Evolutionary conservation across 1,139 yeast genomes (phyloP).

Genomic region (Protomyces gravidus): DNA sequence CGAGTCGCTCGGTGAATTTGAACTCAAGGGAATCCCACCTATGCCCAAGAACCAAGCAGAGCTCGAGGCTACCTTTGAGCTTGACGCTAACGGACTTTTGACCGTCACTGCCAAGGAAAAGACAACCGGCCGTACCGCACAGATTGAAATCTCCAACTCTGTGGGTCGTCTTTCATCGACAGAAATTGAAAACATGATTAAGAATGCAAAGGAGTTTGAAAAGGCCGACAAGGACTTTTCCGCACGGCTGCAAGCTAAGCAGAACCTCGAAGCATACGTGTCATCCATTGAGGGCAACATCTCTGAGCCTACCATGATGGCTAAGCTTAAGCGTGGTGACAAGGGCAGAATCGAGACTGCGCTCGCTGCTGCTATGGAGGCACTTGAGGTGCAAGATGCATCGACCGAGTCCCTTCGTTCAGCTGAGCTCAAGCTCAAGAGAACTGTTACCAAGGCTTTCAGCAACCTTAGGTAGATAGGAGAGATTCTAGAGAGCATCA

Average conservation of each 20-base stretch:
- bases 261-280: conserved; percentile 98
- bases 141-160: conserved; percentile 99
- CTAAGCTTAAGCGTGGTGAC: conserved; percentile 96
- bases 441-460: conserved; percentile 99
- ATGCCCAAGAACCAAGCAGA: conserved; percentile 99
- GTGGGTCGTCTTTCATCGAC: conserved; percentile 97
- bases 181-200: conserved; percentile 97
- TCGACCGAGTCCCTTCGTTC: conserved; percentile 96
- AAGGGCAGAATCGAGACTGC: conserved; percentile 98
- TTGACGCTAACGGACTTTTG: conserved; percentile 99
- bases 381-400: conserved; percentile 95
- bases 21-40: conserved; percentile 98
- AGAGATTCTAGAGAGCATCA: not conserved
- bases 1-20: conserved; percentile 99
- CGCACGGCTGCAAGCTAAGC: conserved; percentile 99
- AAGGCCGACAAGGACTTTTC: conserved; percentile 98
- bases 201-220: conserved; percentile 98
- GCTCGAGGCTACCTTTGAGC: conserved; percentile 98
- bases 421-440: conserved; percentile 98
- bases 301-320: conserved; percentile 97
- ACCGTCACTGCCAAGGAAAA: conserved; percentile 99
- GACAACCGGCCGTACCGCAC: conserved; percentile 98
- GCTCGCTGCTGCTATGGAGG: conserved; percentile 96
- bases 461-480: conserved; percentile 73
- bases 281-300: conserved; percentile 94